phyloP scores from a whole-genome alignment of 140 eudicot species.

The Senecio squalidus region DNA sequence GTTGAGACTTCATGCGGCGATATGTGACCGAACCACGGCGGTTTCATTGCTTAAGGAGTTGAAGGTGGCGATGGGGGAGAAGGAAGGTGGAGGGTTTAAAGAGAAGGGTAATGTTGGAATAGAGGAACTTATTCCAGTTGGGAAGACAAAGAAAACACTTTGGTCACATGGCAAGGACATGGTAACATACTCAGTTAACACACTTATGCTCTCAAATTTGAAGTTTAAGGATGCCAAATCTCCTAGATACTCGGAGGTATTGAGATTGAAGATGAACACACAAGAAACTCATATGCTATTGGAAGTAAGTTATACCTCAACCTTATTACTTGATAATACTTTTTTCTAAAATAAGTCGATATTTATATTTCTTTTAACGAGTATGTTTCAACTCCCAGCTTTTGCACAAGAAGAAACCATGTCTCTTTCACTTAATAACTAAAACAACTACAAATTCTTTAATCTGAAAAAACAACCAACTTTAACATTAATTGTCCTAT shows the following conservation, averaged over 20 bases:
- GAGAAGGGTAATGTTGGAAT: constrained; percentile 58
- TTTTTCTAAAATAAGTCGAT: no score
- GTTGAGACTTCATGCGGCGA: constrained; percentile 57
- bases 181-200: constrained; percentile 69
- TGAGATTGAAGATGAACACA: constrained; percentile 41
- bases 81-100: constrained; percentile 21
- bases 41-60: constrained; percentile 49
- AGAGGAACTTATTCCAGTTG: constrained; percentile 64
- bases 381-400: no score
- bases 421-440: no score
- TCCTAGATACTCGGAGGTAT: constrained; percentile 45
- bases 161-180: constrained; percentile 80
- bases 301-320: constrained; percentile 35
- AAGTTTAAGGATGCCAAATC: constrained; percentile 43
- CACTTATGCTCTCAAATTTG: constrained; percentile 57
- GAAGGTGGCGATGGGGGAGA: constrained; percentile 28
- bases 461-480: no score
- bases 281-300: constrained; percentile 43
- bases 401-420: no score
- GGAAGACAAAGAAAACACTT: constrained; percentile 54
- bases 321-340: no score
- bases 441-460: no score
- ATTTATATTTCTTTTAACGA: no score
- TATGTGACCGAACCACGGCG: constrained; percentile 62
- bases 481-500: no score